These are phyloP conservation scores for Calonectria hawksworthii DNA, from an alignment of 2,329 filamentous ascomycete genomes.

Conservation along the genomic window DNA sequence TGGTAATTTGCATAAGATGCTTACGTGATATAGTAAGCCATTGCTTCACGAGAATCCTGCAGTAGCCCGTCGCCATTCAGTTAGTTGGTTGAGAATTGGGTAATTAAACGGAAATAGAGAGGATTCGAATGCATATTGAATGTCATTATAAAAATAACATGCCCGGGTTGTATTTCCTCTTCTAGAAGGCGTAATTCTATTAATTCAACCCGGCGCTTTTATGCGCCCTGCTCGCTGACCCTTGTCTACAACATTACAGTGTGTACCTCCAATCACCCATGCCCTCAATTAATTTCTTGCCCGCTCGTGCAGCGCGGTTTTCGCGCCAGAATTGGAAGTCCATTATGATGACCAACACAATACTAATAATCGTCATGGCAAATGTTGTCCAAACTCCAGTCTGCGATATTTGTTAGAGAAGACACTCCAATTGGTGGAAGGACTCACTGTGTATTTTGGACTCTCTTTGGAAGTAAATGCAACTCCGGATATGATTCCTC, in stretches of 20 bases:
- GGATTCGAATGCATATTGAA: background rate
- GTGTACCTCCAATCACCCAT: conserved; percentile 21
- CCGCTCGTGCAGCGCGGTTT: background rate
- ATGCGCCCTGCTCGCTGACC: background rate
- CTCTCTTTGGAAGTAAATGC: conserved; percentile 18
- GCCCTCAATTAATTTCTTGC: conserved; percentile 10
- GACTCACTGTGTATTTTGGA: conserved; percentile 18
- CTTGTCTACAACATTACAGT: background rate
- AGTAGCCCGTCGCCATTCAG: background rate
- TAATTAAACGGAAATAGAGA: background rate
- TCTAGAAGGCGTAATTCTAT: background rate
- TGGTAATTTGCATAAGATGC: background rate
- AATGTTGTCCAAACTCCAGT: conserved; percentile 24
- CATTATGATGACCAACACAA: background rate
- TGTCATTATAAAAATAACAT: background rate
- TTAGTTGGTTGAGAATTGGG: background rate
- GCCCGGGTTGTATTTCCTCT: background rate
- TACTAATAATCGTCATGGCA: conserved; percentile 16
- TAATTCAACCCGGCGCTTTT: background rate
- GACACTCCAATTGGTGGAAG: background rate
- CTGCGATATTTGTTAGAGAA: conserved; percentile 1
- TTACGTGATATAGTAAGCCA: background rate
- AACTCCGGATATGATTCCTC: conserved; percentile 21
- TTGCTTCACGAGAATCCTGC: background rate
- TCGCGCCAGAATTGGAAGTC: conserved; percentile 13